Evolutionary conservation across 306 rosid genomes (phyloP), one percentile per base, ranked within the genome.

Genomic region (Fragaria vesca): DNA sequence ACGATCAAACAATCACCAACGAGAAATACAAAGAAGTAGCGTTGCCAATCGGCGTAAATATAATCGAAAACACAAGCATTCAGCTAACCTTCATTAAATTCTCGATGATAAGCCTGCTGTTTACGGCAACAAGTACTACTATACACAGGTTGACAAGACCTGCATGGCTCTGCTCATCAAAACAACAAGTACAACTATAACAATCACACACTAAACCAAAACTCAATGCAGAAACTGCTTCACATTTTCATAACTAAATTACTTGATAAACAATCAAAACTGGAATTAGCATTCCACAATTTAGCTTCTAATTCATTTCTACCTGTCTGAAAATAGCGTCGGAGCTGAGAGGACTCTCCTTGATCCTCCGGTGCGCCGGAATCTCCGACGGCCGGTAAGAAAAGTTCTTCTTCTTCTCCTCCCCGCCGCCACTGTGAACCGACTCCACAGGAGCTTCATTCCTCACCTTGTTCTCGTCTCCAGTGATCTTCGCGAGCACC

Each of bases 121-220:
- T 96, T 18, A 96, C 99, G 1, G 99, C 91, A 79, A 93, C 94
- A 76, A 96, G 99, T 74, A 96, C 91, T 17, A 96, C 99, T 81
- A 96, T 89, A 80, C 99, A 96, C 82, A 96, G 98, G 75, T 96
- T 96, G 83, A 96, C 88, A 54, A 96, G 96, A 68, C 98, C 99
- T 30, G 96, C 99, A 30, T 96, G 99, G 83, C 99, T 96, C 99
- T 96, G 91, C 81, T n/a, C 83, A 63, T 16, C 47, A 38, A 76
- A 30, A 50, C 52, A n/a, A 30, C 32, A 21, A 55, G 20, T 28
- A 43, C 40, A 60, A 63, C 57, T 24, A 72, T 24, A 72, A 61
- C 61, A 71, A 21, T 69, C 4, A 1, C 47, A 50, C 73, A 45
- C 67, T 15, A 8, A 28, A 50, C 46, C 30, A 8, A 72, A 68